Percentiles rank a stretch among this genome's conserved stretches.
phyloP scores from a whole-genome alignment of 768 basidiomycete species.

The Antrodiella citrinella region DNA sequence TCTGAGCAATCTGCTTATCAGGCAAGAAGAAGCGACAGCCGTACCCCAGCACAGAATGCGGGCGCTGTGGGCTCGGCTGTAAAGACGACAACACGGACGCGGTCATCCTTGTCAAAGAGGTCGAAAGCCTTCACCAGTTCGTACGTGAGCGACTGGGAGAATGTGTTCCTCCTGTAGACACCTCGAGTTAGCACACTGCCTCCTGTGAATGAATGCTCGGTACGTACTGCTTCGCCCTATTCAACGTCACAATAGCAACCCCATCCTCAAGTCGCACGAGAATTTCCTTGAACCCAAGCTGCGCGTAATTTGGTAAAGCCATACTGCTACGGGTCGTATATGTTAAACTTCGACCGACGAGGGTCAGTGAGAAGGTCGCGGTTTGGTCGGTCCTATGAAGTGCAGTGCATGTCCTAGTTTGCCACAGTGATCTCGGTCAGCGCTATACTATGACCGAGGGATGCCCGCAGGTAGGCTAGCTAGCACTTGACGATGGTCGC shows the following conservation, averaged over 20 bases:
- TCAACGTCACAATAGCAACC: constrained; percentile 37
- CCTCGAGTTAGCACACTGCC: background rate
- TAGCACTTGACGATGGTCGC: no score
- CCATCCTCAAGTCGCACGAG: constrained; percentile 34
- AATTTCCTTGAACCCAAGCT: constrained; percentile 33
- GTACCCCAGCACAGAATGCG: constrained; percentile 49
- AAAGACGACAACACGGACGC: constrained; percentile 41
- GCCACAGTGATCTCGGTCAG: no score
- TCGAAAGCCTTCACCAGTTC: constrained; percentile 39
- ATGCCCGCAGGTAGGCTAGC: no score
- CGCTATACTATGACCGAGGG: no score
- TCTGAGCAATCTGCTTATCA: background rate
- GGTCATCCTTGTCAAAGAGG: constrained; percentile 42
- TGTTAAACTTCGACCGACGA: no score
- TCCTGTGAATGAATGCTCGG: background rate
- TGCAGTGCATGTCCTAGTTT: no score
- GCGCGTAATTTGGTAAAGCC: background rate
- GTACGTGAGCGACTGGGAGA: constrained; percentile 23
- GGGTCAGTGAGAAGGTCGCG: no score
- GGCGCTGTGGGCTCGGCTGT: constrained; percentile 44
- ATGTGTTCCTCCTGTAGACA: constrained; percentile 38
- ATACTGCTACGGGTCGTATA: no score
- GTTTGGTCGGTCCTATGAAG: no score
- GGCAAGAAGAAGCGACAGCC: constrained; percentile 11
- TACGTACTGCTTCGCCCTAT: constrained; percentile 38